Evolutionary conservation across 345 rosid species (phyloP).

Genomic region (Excoecaria agallocha): DNA sequence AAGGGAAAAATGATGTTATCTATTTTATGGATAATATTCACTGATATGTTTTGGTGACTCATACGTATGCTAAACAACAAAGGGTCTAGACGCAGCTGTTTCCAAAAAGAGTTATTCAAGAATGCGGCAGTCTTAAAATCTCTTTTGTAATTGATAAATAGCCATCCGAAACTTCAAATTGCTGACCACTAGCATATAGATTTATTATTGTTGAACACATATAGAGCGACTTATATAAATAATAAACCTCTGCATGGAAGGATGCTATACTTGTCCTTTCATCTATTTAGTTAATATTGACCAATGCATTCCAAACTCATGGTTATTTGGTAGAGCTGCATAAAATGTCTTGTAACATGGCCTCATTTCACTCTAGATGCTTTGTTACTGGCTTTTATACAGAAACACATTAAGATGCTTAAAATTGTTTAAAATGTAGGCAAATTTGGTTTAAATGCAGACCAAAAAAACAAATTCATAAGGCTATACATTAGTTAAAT

Average conservation of each 20-base stretch:
- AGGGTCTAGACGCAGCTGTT: neutral
- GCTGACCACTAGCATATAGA: too few species aligned
- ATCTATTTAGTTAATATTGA: too few species aligned
- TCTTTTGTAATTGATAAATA: neutral
- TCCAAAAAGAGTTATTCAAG: neutral
- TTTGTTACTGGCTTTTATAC: neutral
- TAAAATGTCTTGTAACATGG: too few species aligned
- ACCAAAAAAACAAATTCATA: neutral
- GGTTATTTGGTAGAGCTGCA: too few species aligned
- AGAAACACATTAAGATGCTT: neutral
- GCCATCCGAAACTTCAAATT: too few species aligned
- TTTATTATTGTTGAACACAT: too few species aligned
- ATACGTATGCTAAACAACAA: neutral
- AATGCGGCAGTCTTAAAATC: neutral
- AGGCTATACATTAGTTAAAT: too few species aligned
- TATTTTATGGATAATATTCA: too few species aligned
- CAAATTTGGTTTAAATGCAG: neutral
- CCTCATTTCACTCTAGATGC: neutral
- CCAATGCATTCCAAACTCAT: too few species aligned
- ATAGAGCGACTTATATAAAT: too few species aligned
- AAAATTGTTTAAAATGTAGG: neutral
- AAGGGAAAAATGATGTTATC: slow-evolving; percentile 87
- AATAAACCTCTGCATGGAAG: too few species aligned
- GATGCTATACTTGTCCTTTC: too few species aligned
- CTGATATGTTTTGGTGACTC: neutral